Percentiles rank a stretch among this genome's conserved stretches.
These are phyloP conservation scores for Apiospora sp. DNA, from an alignment of 2,329 filamentous ascomycete genomes.

Conservation along the genomic window DNA sequence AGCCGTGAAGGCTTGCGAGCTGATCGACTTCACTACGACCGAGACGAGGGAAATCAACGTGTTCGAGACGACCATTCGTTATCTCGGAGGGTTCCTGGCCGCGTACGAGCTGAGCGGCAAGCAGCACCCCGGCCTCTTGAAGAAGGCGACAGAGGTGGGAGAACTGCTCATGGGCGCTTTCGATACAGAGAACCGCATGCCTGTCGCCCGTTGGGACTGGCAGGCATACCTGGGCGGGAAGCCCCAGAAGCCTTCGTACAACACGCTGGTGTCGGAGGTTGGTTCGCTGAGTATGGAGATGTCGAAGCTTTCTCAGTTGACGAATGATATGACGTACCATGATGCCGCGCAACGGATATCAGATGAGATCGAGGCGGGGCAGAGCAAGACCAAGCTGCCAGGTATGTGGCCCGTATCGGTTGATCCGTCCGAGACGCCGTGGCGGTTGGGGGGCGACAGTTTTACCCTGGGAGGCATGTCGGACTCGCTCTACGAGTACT, in stretches of 20 bases:
- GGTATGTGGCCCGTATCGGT: conserved; percentile 76
- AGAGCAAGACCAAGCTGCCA: conserved; percentile 45
- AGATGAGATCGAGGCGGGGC: conserved; percentile 36
- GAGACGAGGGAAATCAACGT: conserved; percentile 41
- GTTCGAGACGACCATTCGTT: conserved; percentile 50
- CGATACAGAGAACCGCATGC: conserved; percentile 44
- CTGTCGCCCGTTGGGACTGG: conserved; percentile 40
- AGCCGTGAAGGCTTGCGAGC: conserved; percentile 48
- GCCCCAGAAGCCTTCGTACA: conserved; percentile 33
- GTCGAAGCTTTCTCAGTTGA: conserved; percentile 42
- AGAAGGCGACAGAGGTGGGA: conserved; percentile 49
- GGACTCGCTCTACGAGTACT: conserved; percentile 58
- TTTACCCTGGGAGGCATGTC: conserved; percentile 47
- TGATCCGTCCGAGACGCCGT: conserved; percentile 60
- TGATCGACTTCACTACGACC: conserved; percentile 53
- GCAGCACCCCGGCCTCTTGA: conserved; percentile 50
- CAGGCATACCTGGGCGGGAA: conserved; percentile 33
- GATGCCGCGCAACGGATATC: conserved; percentile 42
- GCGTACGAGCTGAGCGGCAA: conserved; percentile 49
- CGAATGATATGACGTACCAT: conserved; percentile 42
- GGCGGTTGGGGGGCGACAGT: conserved; percentile 51
- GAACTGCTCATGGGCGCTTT: conserved; percentile 47
- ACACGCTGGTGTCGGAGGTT: conserved; percentile 40
- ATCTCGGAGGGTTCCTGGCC: conserved; percentile 41
- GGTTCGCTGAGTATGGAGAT: conserved; percentile 45